phyloP scores from a whole-genome alignment of 768 basidiomycete genomes.

The Boletellus ananiceps region DNA sequence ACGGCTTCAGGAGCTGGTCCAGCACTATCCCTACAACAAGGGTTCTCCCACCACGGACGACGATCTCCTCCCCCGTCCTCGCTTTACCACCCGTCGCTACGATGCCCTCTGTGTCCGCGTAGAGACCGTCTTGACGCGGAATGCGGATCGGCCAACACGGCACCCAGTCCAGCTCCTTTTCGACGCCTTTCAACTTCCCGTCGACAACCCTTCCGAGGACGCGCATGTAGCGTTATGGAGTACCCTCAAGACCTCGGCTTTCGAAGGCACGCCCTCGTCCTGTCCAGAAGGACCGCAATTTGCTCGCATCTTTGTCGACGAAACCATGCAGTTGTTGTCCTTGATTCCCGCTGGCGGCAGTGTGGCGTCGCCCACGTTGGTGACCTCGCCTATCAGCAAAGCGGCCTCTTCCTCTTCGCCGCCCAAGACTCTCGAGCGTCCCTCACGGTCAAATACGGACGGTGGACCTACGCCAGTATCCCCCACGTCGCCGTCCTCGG shows the following conservation, averaged over 20 bases:
- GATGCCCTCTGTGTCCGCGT: conserved; percentile 67
- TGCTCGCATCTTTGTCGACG: conserved; percentile 60
- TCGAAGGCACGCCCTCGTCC: conserved; percentile 23
- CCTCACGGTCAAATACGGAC: conserved; percentile 9
- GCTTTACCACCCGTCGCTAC: conserved; percentile 60
- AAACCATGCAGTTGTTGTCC: conserved; percentile 51
- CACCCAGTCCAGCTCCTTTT: conserved; percentile 58
- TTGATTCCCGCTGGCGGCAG: conserved; percentile 44
- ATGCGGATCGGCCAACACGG: conserved; percentile 35
- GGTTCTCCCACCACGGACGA: conserved; percentile 29
- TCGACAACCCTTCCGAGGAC: conserved; percentile 30
- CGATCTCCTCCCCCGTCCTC: conserved; percentile 55
- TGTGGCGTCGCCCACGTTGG: conserved; percentile 23
- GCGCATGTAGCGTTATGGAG: conserved; percentile 50
- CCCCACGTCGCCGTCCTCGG: conserved; percentile 29
- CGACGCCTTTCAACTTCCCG: conserved; percentile 51
- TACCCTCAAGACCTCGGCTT: conserved; percentile 42
- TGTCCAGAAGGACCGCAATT: conserved; percentile 36
- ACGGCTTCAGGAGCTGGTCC: conserved; percentile 66
- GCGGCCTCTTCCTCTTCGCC: conserved; percentile 30
- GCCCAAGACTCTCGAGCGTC: conserved; percentile 25
- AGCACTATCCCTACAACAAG: conserved; percentile 58
- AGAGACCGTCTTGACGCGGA: conserved; percentile 46
- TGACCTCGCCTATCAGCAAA: conserved; percentile 34
- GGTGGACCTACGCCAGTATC: conserved; percentile 23